Percentiles rank a stretch among this genome's conserved stretches.
These are phyloP conservation scores for Amniculicola lignicola DNA, from an alignment of 495 filamentous ascomycete genomes.

Conservation along the genomic window DNA sequence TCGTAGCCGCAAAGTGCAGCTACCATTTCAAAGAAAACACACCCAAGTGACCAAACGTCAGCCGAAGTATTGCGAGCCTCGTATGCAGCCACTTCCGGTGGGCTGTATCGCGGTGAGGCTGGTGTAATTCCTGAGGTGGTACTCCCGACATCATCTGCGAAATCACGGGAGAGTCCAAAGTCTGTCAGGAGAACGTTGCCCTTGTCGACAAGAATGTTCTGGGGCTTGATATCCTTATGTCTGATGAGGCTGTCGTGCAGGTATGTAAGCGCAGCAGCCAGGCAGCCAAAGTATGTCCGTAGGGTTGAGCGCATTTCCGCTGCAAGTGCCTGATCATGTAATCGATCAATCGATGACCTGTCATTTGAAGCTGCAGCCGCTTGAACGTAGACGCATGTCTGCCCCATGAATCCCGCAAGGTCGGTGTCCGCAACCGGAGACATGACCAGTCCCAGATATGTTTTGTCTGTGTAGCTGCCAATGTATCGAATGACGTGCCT, in stretches of 20 bases:
- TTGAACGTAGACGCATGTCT: neutral
- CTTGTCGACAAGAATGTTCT: conserved; percentile 45
- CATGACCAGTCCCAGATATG: conserved; percentile 37
- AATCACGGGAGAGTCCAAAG: conserved; percentile 44
- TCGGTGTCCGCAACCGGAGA: conserved; percentile 39
- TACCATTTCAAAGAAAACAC: conserved; percentile 46
- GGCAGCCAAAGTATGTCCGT: conserved; percentile 43
- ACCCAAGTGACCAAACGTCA: conserved; percentile 49
- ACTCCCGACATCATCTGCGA: conserved; percentile 23
- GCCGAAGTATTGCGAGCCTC: conserved; percentile 32
- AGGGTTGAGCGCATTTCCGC: neutral
- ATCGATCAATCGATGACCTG: no score
- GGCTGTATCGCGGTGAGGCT: conserved; percentile 33
- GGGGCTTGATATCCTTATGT: conserved; percentile 48
- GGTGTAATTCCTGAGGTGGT: conserved; percentile 32
- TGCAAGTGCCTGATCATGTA: neutral
- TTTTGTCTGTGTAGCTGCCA: conserved; percentile 38
- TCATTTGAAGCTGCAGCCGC: neutral
- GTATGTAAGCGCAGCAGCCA: conserved; percentile 40
- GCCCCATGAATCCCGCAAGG: conserved; percentile 8
- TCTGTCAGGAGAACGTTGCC: conserved; percentile 42
- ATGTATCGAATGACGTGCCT: conserved; percentile 25
- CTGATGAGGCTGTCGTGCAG: conserved; percentile 41
- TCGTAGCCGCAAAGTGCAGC: conserved; percentile 30
- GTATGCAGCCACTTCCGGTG: conserved; percentile 39